Evolutionary conservation across 139 green algal genomes (phyloP), one percentile per base, ranked within the genome.

Genomic region (Edaphochlamys debaryana): DNA sequence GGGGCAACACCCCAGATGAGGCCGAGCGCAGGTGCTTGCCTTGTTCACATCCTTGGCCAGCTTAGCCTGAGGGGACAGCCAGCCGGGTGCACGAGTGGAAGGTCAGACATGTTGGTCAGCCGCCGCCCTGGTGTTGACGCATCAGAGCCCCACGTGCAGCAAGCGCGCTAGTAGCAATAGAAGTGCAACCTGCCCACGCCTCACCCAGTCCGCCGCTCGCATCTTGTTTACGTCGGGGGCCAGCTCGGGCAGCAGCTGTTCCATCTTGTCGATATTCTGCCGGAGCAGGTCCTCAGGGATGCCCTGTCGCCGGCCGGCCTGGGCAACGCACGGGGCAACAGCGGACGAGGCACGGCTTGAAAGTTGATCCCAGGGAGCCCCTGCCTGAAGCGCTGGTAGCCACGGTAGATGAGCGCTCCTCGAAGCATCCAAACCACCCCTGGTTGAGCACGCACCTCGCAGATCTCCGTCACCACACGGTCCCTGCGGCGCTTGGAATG

Each of bases 191-290:
- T n/a, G n/a, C 17, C 20, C 52, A 4, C 41, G 25, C 0, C 85
- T 67, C 52, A 89, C 85, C 85, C 85, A 89, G 50, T 89, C 85
- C 22, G 73, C 85, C 0, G 58, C 74, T 2, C 74, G 74, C 74
- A 81, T 81, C 60, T 81, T 81, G 74, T 58, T 81, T 0, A 81
- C 74, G 62, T 81, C 74, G 0, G 74, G 74, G 20, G 60, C 40
- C 40, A 81, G 74, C 74, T 81, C 74, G 3, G 74, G 74, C 32
- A 81, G 58, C 38, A 81, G 74, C 56, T 73, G 67, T 58, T 85
- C 80, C 66, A 89, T 78, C 58, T 81, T 67, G 52, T 89, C 85
- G 37, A 87, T 67, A 67, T 89, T 89, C 3, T 32, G 13, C 22
- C 69, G 38, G 6, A 87, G 48, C 7, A 64, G 50, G 4, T 62